These are phyloP conservation scores for Chlamydomonas sp. DNA, from an alignment of 139 green algal genomes.

Conservation along the genomic window DNA sequence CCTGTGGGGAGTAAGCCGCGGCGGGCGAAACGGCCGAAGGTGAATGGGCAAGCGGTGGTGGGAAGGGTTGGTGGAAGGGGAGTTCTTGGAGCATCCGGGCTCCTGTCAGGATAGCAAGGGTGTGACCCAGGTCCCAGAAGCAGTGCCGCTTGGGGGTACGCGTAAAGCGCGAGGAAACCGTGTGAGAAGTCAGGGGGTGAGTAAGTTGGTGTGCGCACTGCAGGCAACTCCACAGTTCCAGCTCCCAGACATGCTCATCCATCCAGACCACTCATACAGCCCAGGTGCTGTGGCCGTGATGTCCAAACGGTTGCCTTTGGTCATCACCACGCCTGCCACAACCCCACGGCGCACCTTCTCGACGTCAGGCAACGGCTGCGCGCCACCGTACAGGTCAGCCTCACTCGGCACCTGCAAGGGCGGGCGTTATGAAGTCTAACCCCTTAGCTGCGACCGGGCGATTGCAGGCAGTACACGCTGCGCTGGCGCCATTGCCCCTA, in stretches of 20 bases:
- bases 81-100: neutral
- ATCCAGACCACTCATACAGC: no score
- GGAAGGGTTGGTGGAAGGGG: neutral
- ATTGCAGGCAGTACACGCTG: neutral
- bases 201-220: no score
- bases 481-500: neutral
- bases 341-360: slow-evolving; percentile 59
- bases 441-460: neutral
- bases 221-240: no score
- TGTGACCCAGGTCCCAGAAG: no score
- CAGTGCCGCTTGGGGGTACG: no score
- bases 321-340: neutral
- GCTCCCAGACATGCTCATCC: no score
- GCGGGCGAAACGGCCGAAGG: neutral
- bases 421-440: no score
- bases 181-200: no score
- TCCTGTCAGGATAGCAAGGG: neutral
- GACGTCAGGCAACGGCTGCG: slow-evolving; percentile 57
- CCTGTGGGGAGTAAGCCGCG: slow-evolving; percentile 58
- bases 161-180: no score
- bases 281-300: no score
- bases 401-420: slow-evolving; percentile 58
- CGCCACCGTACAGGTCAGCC: slow-evolving; percentile 51
- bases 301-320: neutral
- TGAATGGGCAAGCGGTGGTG: neutral